Base-by-base conservation (phyloP, 1,139 yeast genomes). In the Geotrichum australiense region DNA sequence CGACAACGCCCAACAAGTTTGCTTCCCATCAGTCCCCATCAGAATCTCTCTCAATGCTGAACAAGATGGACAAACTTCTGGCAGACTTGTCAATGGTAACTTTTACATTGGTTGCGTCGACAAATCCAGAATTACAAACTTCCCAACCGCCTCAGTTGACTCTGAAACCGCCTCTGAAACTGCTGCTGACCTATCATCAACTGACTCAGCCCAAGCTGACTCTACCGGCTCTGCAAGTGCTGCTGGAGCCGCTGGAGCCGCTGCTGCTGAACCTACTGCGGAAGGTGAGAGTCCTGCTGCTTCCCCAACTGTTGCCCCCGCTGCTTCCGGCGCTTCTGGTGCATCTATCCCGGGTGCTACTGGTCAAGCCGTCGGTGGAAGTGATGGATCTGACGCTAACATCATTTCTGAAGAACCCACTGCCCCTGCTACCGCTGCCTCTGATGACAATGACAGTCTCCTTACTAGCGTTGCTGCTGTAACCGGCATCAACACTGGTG, bases 21-120 rank as follows among this genome's bases (percentile, higher is more conserved):
- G 47, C 37, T 44, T 44, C 38, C 43, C 41, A 3, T 35, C 47
- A 8, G 47, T 44, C 28, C 47, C 47, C 14, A 44, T 44, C 21
- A 24, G 30, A 18, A 44, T 44, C 22, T 31, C 45, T 6, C 38
- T 44, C 18, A 41, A 44, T 31, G 22, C 38, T 22, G 35, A 40
- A 21, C 18, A 8, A 19, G 40, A 30, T 12, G 41, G 33, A 19
- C 22, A 35, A n/a, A 25, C 36, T 7, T 27, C 38, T 11, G 47
- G 47, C 28, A 33, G 39, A n/a, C 16, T 41, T 11, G 37, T 44
- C 22, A 36, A 44, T 20, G 47, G 47, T 27, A 41, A 41, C 36
- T 41, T 44, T 18, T 38, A 34, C 32, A 41, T 44, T 44, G 47
- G 47, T 3, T 44, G 47, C 33, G 27, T 44, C 21, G 39, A 27